phyloP scores from a whole-genome alignment of 2,329 filamentous ascomycete species.

The Dactylellina drechsleri region DNA sequence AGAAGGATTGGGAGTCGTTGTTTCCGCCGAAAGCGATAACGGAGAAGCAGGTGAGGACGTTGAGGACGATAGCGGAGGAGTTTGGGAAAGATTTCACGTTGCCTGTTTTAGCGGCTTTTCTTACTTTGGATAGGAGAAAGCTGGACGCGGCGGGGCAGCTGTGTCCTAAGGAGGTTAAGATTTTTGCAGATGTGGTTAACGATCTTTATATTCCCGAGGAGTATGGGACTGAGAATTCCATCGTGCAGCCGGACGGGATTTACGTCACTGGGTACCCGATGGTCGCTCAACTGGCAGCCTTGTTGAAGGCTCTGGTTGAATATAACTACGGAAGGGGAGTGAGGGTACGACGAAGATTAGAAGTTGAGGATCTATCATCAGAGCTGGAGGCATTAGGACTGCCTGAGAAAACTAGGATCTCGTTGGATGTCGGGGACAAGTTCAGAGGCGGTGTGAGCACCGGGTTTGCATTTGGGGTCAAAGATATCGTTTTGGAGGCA shows the following conservation, averaged over 20 bases:
- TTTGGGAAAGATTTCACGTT: constrained; percentile 44
- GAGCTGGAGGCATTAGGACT: constrained; percentile 28
- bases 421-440: constrained; percentile 11
- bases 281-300: constrained; percentile 35
- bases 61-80: constrained; percentile 29
- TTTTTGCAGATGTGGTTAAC: constrained; percentile 34
- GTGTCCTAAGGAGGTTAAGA: constrained; percentile 34
- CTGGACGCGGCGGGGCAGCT: constrained; percentile 38
- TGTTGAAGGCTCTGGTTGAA: constrained; percentile 42
- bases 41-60: constrained; percentile 27
- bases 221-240: constrained; percentile 35
- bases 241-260: constrained; percentile 38
- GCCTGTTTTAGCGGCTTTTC: constrained; percentile 28
- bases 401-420: constrained; percentile 26
- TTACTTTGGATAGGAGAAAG: constrained; percentile 44
- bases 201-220: constrained; percentile 50
- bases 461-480: constrained; percentile 34
- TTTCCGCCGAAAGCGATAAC: constrained; percentile 24
- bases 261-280: constrained; percentile 46
- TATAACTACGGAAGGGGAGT: constrained; percentile 47
- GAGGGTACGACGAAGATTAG: constrained; percentile 18
- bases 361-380: constrained; percentile 22
- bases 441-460: constrained; percentile 11
- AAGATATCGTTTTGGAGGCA: constrained; percentile 21
- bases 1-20: constrained; percentile 35